Base-by-base conservation (phyloP, 768 basidiomycete genomes). In the Astraeus odoratus region DNA sequence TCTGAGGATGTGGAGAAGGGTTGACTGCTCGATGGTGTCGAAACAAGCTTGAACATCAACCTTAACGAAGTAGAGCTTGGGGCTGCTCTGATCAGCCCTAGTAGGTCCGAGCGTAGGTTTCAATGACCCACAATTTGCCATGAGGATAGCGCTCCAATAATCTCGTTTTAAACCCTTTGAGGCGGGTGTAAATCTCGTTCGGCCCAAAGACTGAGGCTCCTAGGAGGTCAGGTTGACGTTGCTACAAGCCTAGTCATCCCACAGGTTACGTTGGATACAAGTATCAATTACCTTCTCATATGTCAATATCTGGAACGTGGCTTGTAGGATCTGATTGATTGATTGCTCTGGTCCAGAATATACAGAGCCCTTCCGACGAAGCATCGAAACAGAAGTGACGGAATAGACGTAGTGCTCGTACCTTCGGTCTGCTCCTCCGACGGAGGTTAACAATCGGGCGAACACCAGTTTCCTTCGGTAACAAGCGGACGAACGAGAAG, bases 21-120 rank as follows among this genome's bases (percentile, higher is more conserved):
- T 93, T 7, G 77, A 72, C 62, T 98, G 96, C 26, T 91, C 82
- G 47, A 98, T 98, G 0, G 87, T 91, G 65, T 99, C 96, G 69
- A 97, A 99, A 54, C 93, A 96, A 6, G 95, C 84, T 49, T 86
- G 86, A 15, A 98, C 92, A 58, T 99, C 96, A 20, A 96, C 79
- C 63, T 99, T 99, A 41, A 93, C 94, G 55, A 99, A 95, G 64
- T 93, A 98, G 5, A 98, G 64, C 51, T 81, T 81, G 0, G 94
- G 91, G 29, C 94, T 95, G 42, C 6, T 46, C 39, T 36, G 8
- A 26, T 57, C 20, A 53, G 22, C 9, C 31, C 24, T 1, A 22
- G 6, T 22, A 24, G 26, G 35, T 5, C 5, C 29, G 9, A 19
- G 19, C 26, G 10, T 12, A 24, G 7, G 5, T 30, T 18, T 23